Conservation (phyloP, 2,329 filamentous ascomycete species). For the Pseudodiploospora longispora region DNA sequence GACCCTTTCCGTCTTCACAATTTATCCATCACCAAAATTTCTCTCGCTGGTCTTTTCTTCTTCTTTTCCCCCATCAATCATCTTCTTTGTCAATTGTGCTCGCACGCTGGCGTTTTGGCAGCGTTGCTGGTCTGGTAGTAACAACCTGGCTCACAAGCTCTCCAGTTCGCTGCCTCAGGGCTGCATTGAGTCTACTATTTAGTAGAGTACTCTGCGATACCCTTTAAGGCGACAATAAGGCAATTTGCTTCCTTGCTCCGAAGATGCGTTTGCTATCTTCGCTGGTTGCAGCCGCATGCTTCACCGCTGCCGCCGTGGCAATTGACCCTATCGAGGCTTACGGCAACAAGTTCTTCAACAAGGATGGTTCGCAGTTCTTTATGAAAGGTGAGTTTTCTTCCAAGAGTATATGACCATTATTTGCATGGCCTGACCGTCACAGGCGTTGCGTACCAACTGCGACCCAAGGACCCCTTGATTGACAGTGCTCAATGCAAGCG, state of each 20-base stretch:
- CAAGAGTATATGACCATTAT: too few species aligned
- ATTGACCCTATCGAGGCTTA: conserved; percentile 45
- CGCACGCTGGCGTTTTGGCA: too few species aligned
- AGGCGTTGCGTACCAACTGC: conserved; percentile 68
- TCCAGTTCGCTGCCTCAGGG: too few species aligned
- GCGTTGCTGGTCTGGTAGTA: too few species aligned
- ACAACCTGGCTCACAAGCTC: too few species aligned
- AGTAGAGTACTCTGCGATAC: too few species aligned
- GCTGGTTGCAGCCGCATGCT: conserved; percentile 26
- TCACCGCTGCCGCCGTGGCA: conserved; percentile 26
- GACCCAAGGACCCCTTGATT: conserved; percentile 62
- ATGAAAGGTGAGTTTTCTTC: conserved; percentile 56
- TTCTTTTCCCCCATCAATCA: neutral
- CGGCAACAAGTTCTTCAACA: conserved; percentile 80
- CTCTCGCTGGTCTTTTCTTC: neutral
- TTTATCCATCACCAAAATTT: neutral
- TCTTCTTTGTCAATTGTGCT: neutral
- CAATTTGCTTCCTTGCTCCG: neutral
- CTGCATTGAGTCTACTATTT: too few species aligned
- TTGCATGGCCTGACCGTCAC: neutral
- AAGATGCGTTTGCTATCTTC: conserved; percentile 32
- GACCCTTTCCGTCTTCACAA: too few species aligned
- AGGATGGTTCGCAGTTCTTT: conserved; percentile 73
- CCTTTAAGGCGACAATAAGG: too few species aligned
- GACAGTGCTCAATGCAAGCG: conserved; percentile 67